Conservation (phyloP, 768 basidiomycete species). For the Pleurotus pulmonarius region DNA sequence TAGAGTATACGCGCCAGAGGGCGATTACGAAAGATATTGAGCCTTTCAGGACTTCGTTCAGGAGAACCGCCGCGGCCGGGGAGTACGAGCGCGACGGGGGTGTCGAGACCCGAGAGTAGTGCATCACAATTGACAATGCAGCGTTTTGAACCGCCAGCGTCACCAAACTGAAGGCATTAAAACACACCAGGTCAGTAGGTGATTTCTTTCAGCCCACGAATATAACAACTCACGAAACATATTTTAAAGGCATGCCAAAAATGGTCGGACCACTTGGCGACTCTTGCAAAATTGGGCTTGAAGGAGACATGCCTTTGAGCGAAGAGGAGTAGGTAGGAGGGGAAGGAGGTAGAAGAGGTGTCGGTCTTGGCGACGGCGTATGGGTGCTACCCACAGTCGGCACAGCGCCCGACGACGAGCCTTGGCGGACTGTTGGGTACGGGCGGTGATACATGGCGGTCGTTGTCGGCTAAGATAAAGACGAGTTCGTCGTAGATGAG, state of each 20-base stretch:
- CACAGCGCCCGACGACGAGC: slow-evolving; percentile 11
- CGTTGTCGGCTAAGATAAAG: neutral
- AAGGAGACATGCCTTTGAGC: slow-evolving; percentile 1
- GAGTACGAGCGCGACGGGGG: slow-evolving; percentile 81
- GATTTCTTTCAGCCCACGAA: neutral
- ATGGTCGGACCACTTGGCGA: slow-evolving; percentile 40
- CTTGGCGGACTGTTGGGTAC: slow-evolving; percentile 7
- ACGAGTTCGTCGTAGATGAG: neutral
- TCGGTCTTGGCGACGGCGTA: slow-evolving; percentile 1
- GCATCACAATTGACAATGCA: slow-evolving; percentile 94
- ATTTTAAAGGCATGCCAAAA: slow-evolving; percentile 75
- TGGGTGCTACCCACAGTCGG: neutral
- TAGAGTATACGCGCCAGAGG: slow-evolving; percentile 39
- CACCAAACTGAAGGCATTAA: slow-evolving; percentile 49
- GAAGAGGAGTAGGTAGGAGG: slow-evolving; percentile 2
- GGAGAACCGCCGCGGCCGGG: slow-evolving; percentile 88
- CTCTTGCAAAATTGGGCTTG: neutral
- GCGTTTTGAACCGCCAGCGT: slow-evolving; percentile 95
- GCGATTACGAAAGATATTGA: slow-evolving; percentile 90
- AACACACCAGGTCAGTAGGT: slow-evolving; percentile 9
- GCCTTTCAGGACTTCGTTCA: slow-evolving; percentile 94
- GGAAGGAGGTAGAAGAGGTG: slow-evolving; percentile 3
- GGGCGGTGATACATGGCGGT: slow-evolving; percentile 9
- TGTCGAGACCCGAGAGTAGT: slow-evolving; percentile 92
- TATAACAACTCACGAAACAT: slow-evolving; percentile 61